Evolutionary conservation across 495 filamentous ascomycete genomes (phyloP).

Genomic region (Chaetomium fimeti): DNA sequence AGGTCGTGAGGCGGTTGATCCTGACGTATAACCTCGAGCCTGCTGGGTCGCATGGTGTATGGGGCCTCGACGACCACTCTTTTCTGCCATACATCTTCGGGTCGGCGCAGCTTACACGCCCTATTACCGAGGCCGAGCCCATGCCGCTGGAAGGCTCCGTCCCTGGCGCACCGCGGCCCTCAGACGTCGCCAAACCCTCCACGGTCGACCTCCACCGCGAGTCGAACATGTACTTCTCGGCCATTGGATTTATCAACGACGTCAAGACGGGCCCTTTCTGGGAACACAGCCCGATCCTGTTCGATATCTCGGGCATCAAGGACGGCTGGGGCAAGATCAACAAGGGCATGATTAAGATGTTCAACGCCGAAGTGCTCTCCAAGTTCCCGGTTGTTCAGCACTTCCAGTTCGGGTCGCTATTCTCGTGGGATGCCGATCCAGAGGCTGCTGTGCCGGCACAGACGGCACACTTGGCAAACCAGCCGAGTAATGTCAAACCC

Average conservation of each 20-base stretch:
- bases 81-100: conserved; percentile 98
- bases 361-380: conserved; percentile 84
- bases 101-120: conserved; percentile 78
- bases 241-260: conserved; percentile 97
- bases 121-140: conserved; percentile 61
- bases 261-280: conserved; percentile 97
- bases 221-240: conserved; percentile 92
- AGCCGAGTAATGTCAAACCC: conserved; percentile 36
- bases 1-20: conserved; percentile 79
- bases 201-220: conserved; percentile 67
- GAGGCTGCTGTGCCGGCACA: conserved; percentile 48
- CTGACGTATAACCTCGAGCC: conserved; percentile 93
- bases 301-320: conserved; percentile 86
- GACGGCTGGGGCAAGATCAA: conserved; percentile 98
- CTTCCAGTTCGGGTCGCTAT: conserved; percentile 86
- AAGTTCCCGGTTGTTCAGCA: conserved; percentile 98
- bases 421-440: conserved; percentile 77
- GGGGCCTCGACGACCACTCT: conserved; percentile 95
- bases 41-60: conserved; percentile 91
- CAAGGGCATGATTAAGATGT: conserved; percentile 99
- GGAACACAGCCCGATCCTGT: conserved; percentile 96
- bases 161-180: conserved; percentile 65
- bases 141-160: conserved; percentile 75
- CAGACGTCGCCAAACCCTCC: conserved; percentile 61
- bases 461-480: conserved; percentile 59